Percentiles rank a stretch among this genome's conserved stretches.
Evolutionary conservation across 495 filamentous ascomycete genomes (phyloP).

Genomic region (Haplographium delicatum): DNA sequence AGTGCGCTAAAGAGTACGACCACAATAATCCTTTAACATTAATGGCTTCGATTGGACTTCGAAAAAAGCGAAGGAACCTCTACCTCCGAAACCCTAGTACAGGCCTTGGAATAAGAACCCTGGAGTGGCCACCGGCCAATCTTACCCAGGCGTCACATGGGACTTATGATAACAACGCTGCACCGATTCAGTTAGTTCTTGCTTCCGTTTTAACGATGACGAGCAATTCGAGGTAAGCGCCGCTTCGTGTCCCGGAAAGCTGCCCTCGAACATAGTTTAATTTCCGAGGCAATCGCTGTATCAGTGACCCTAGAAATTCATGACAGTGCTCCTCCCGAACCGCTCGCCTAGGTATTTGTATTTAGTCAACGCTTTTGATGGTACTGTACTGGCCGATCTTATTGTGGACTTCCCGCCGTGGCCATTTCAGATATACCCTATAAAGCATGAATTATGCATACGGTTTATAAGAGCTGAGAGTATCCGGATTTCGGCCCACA

Average conservation of each 20-base stretch:
- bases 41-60: too few species aligned
- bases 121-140: constrained; percentile 2
- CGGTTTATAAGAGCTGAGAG: not conserved
- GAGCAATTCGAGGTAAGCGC: constrained; percentile 4
- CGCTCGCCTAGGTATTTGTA: not conserved
- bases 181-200: not conserved
- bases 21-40: too few species aligned
- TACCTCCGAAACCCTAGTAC: not conserved
- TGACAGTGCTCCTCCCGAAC: not conserved
- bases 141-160: constrained; percentile 11
- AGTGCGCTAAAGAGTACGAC: too few species aligned
- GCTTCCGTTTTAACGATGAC: not conserved
- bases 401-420: constrained; percentile 1
- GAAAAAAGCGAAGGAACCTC: constrained; percentile 4
- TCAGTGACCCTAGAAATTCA: constrained; percentile 1
- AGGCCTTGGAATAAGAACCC: not conserved
- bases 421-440: constrained; percentile 9
- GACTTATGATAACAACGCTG: not conserved
- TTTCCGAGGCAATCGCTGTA: constrained; percentile 17
- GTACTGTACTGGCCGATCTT: constrained; percentile 7
- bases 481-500: not conserved
- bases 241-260: constrained; percentile 9
- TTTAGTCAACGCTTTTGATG: not conserved
- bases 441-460: constrained; percentile 17
- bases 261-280: constrained; percentile 12